Evolutionary conservation across 1,284 basidiomycete species (phyloP).

Genomic region (Tranzscheliella williamsii): DNA sequence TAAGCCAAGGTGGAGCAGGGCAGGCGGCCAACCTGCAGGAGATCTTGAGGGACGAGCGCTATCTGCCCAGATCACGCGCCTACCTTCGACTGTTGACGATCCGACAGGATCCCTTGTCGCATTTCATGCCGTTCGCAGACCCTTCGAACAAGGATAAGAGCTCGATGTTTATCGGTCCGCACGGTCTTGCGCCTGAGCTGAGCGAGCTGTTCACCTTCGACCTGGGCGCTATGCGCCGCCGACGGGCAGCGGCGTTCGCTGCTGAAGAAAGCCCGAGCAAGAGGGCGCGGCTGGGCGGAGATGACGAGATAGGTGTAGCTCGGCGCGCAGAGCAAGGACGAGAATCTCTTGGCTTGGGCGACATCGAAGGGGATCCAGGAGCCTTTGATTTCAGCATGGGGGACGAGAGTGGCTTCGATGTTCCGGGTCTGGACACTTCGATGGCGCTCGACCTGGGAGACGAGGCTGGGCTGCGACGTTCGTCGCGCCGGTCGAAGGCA

Average conservation of each 20-base stretch:
- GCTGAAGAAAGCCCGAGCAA: constrained; percentile 59
- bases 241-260: constrained; percentile 54
- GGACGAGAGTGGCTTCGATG: constrained; percentile 20
- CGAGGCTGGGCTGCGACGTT: constrained; percentile 25
- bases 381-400: constrained; percentile 7
- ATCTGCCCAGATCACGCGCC: constrained; percentile 78
- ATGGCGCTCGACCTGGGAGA: constrained; percentile 19
- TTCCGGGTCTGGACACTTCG: constrained; percentile 20
- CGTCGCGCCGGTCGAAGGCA: constrained; percentile 22
- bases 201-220: constrained; percentile 81
- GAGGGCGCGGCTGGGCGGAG: constrained; percentile 37
- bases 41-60: constrained; percentile 73
- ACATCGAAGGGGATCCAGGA: constrained; percentile 11
- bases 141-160: constrained; percentile 69
- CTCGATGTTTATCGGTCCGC: constrained; percentile 72
- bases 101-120: constrained; percentile 77
- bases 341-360: constrained; percentile 33
- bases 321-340: constrained; percentile 20
- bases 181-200: constrained; percentile 78
- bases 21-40: constrained; percentile 70
- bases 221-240: constrained; percentile 61
- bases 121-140: constrained; percentile 72
- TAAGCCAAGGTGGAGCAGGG: constrained; percentile 67
- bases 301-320: constrained; percentile 59
- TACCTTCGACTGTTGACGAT: constrained; percentile 81